These are phyloP conservation scores for Stagonosporopsis chrysanthemi DNA, from an alignment of 2,329 filamentous ascomycete species.

Conservation along the genomic window DNA sequence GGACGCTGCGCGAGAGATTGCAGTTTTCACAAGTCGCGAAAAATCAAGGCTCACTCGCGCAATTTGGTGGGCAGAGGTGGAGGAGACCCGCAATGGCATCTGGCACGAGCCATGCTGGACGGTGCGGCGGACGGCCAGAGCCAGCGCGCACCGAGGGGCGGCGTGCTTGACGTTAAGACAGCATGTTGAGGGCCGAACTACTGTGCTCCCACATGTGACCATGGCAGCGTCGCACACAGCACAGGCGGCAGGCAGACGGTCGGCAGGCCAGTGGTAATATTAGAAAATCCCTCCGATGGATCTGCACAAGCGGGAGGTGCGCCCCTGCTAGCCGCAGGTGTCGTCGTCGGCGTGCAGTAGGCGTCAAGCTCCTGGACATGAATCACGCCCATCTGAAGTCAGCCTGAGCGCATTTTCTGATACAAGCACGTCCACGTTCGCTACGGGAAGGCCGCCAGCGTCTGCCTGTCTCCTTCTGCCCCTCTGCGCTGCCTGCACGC, in stretches of 20 bases:
- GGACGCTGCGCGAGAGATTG: constrained; percentile 28
- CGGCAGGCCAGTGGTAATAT: constrained; percentile 18
- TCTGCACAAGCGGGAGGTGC: constrained; percentile 34
- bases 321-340: constrained; percentile 38
- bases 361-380: constrained; percentile 20
- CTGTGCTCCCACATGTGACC: constrained; percentile 17
- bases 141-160: neutral
- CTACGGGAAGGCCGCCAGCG: constrained; percentile 18
- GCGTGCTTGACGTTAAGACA: constrained; percentile 1
- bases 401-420: constrained; percentile 23
- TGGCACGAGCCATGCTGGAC: constrained; percentile 22
- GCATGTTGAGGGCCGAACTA: constrained; percentile 23
- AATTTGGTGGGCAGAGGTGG: constrained; percentile 21
- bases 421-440: constrained; percentile 28
- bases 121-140: constrained; percentile 1
- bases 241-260: constrained; percentile 4
- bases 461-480: constrained; percentile 8
- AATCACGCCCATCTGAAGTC: constrained; percentile 13
- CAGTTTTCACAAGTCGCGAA: constrained; percentile 30
- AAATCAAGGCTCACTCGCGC: constrained; percentile 28
- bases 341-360: constrained; percentile 25
- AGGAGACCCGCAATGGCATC: constrained; percentile 13
- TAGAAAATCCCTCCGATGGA: constrained; percentile 34
- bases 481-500: constrained; percentile 12
- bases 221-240: constrained; percentile 12